These are phyloP conservation scores for Ustilago crameri DNA, from an alignment of 1,284 basidiomycete genomes.

Conservation along the genomic window DNA sequence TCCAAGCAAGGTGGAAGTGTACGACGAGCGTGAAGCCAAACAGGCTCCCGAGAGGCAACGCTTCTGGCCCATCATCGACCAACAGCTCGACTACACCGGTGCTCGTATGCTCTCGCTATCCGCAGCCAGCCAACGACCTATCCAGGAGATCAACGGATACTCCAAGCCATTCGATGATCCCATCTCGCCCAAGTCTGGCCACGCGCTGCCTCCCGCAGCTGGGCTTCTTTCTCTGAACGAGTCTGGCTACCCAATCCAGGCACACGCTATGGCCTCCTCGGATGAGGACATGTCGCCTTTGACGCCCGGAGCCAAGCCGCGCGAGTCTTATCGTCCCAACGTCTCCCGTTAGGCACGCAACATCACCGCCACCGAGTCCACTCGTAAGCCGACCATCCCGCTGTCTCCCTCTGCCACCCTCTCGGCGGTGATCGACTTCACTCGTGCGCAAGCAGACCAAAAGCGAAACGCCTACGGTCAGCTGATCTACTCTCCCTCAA, in stretches of 20 bases:
- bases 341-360: slow-evolving; percentile 16
- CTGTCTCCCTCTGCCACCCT: slow-evolving; percentile 21
- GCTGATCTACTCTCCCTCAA: slow-evolving; percentile 13
- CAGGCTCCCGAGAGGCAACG: slow-evolving; percentile 35
- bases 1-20: slow-evolving; percentile 10
- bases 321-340: neutral
- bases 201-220: neutral
- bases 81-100: slow-evolving; percentile 42
- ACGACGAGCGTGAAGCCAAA: slow-evolving; percentile 21
- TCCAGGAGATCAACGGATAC: no score
- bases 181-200: slow-evolving; percentile 18
- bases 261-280: slow-evolving; percentile 8
- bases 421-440: slow-evolving; percentile 30
- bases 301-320: slow-evolving; percentile 9
- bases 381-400: neutral
- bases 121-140: neutral
- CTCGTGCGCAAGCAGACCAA: slow-evolving; percentile 14
- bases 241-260: neutral
- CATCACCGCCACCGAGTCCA: slow-evolving; percentile 5
- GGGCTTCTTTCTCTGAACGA: neutral
- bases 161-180: neutral
- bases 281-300: slow-evolving; percentile 23
- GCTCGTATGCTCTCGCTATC: slow-evolving; percentile 44
- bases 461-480: slow-evolving; percentile 18
- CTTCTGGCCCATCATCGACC: slow-evolving; percentile 47